Evolutionary conservation across 441 rosid genomes (phyloP), one percentile per base, ranked within the genome.

Genomic region (Breynia disticha): DNA sequence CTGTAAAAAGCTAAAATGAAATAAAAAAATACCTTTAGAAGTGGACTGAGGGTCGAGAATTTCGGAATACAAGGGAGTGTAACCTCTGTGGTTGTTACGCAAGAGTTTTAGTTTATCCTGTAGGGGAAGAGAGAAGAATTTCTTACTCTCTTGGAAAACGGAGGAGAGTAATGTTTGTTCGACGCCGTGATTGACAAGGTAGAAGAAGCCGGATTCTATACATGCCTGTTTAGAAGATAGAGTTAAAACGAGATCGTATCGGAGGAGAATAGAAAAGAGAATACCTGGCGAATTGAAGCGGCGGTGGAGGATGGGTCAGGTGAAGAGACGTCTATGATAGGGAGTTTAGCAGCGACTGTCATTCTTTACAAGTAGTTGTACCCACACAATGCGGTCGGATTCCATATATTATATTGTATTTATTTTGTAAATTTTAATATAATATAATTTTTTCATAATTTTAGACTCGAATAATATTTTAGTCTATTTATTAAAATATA

Each of bases 131-230:
- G 72, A 68, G 74, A 91, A 91, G 47, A 86, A 81, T 51, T 68
- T 70, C 19, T 59, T 68, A 48, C 81, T 76, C 80, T 76, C 83
- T 16, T 66, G 56, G 0, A 86, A 67, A 57, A 73, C 82, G 14
- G 46, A 17, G 0, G 51, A 19, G 16, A 75, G 8, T 16, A 88
- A 55, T 22, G 77, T 83, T 57, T 73, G 70, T 13, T 81, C 67
- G 7, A 88, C 69, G 0, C 91, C 95, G 59, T 86, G 98, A 62
- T 91, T 84, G 64, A 78, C 75, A 10, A 79, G 69, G 74, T 84
- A 88, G 66, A 88, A 88, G 85, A 88, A 91, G 15, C 97, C 94
- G 43, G 68, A 72, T 14, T 84, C 91, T 7, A 73, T 24, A 54
- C 98, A 91, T 28, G 95, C 95, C 95, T 89, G 65, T 28, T 15